These are phyloP conservation scores for Sclerotinia borealis DNA, from an alignment of 2,329 filamentous ascomycete species.

Conservation along the genomic window DNA sequence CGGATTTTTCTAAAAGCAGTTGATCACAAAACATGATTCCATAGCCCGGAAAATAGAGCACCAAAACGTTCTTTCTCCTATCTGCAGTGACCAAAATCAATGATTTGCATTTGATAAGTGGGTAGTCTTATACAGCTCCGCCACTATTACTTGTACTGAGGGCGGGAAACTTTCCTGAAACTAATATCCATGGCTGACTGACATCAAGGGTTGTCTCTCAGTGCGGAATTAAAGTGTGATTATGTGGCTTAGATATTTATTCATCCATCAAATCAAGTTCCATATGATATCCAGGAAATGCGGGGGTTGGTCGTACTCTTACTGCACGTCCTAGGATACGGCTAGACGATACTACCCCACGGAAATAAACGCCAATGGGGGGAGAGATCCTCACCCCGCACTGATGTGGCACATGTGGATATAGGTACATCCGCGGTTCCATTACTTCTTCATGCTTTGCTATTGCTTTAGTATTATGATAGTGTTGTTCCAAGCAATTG, in stretches of 20 bases:
- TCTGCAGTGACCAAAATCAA: no score
- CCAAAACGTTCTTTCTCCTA: no score
- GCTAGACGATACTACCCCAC: no score
- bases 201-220: neutral
- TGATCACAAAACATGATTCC: no score
- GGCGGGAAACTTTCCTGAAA: neutral
- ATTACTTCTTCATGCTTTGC: neutral
- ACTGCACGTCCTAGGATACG: neutral
- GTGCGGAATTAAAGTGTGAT: neutral
- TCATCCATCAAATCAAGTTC: neutral
- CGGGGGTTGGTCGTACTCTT: neutral
- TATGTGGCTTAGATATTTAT: neutral
- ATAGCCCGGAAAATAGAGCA: no score
- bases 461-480: no score
- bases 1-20: no score
- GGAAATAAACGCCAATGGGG: no score
- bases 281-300: neutral
- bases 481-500: neutral
- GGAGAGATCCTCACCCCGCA: neutral
- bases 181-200: neutral
- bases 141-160: no score
- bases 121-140: no score
- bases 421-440: neutral
- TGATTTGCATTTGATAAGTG: no score
- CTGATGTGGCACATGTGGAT: neutral